Base-by-base conservation (phyloP, 352 stramenopile genomes). In the Globisporangium spiculum region DNA sequence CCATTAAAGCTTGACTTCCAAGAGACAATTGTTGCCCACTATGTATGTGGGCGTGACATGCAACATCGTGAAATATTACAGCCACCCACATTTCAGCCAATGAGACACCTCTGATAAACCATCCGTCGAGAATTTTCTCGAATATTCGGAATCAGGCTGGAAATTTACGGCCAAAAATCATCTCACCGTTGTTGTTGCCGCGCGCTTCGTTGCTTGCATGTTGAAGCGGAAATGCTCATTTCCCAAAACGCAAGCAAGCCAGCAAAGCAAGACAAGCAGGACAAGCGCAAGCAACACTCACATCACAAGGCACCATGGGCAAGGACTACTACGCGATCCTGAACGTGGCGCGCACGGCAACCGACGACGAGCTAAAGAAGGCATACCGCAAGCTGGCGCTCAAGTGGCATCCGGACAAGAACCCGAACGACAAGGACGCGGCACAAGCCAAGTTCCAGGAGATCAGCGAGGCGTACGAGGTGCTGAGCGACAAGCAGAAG, bases 391-490 rank as follows among this genome's bases (percentile, higher is more conserved):
- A 96, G 71, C 74, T 97, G 67, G 90, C 91, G 54, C 76, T 97
- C 60, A 97, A 97, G 77, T 95, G 89, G 86, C 92, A 98, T 65
- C 92, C 92, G 10, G 92, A 98, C 80, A 97, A 97, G 80, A 97
- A 98, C 76, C 88, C 89, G 32, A 90, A 96, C 68, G 80, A 96
- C 71, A 67, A 84, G 63, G 91, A 97, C 0, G 70, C 52, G 0
- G 91, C 93, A 14, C 89, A 96, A 71, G 78, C 89, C 63, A 97
- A 97, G 76, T 98, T 98, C 70, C 94, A 98, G 75, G 90, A 97
- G 58, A 88, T 98, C 44, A 88, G 83, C 36, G 89, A 97, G 54
- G 94, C 94, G 6, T 98, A 98, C 74, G 91, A 98, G 61, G 91
- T 98, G 54, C 80, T 98, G 34, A 96, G 86, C 69, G 94, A 98